These are phyloP conservation scores for Handroanthus guayacan DNA, from an alignment of 257 asterid species.

Conservation along the genomic window DNA sequence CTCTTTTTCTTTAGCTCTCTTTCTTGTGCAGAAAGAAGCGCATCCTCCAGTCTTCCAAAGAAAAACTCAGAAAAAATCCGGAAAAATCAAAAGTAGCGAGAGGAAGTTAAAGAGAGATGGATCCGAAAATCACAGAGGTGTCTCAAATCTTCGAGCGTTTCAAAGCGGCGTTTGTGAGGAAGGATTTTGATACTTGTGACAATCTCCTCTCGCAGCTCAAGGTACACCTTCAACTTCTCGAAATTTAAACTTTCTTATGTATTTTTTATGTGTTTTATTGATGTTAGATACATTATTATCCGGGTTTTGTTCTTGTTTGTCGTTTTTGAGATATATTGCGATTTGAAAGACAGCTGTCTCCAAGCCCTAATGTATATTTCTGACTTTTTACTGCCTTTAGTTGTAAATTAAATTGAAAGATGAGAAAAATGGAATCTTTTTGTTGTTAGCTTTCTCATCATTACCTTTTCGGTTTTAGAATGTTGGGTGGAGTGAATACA, in stretches of 20 bases:
- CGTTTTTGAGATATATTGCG: not conserved
- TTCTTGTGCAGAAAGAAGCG: conserved; percentile 42
- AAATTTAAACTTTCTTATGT: conserved; percentile 1
- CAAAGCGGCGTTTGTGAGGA: conserved; percentile 72
- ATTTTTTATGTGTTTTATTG: not conserved
- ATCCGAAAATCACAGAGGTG: conserved; percentile 68
- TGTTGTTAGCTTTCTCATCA: not conserved
- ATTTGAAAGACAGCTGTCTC: not conserved
- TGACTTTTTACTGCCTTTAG: not conserved
- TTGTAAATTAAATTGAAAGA: not conserved
- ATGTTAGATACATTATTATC: not conserved
- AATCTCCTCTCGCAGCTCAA: conserved; percentile 79
- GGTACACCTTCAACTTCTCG: conserved; percentile 48
- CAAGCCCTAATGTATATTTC: not conserved
- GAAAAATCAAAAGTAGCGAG: not conserved
- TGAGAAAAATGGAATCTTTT: not conserved
- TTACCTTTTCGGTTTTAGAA: not conserved
- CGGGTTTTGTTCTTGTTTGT: not conserved
- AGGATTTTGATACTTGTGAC: conserved; percentile 71
- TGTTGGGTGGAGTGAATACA: not conserved
- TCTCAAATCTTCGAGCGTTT: conserved; percentile 77
- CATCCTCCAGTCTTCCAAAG: not conserved
- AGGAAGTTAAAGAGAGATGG: conserved; percentile 30
- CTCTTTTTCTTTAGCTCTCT: not conserved
- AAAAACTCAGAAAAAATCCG: conserved; percentile 4